Percentiles rank a stretch among this genome's conserved stretches.
phyloP scores from a whole-genome alignment of 2,329 filamentous ascomycete genomes.

The Xylariaceae sp. region DNA sequence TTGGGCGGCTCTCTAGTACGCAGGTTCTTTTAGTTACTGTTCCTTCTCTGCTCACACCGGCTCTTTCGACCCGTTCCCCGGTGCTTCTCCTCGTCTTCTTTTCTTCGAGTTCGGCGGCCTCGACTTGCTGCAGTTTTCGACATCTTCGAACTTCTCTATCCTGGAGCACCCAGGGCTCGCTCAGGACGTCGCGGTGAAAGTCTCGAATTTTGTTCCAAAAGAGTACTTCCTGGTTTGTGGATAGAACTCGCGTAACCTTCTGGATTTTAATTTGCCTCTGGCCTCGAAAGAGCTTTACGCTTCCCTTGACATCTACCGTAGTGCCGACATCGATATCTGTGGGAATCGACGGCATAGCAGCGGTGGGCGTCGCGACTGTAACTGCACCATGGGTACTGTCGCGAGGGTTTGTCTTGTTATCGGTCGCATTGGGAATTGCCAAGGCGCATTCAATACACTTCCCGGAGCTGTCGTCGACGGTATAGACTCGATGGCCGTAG shows the following conservation, averaged over 20 bases:
- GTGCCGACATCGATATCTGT: slow-evolving; percentile 42
- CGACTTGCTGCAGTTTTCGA: slow-evolving; percentile 40
- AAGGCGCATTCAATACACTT: slow-evolving; percentile 47
- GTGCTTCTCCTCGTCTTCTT: slow-evolving; percentile 20
- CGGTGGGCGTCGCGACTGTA: background rate
- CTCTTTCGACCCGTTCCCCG: slow-evolving; percentile 6
- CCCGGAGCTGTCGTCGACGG: slow-evolving; percentile 61
- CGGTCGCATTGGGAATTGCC: slow-evolving; percentile 20
- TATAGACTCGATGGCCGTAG: slow-evolving; percentile 43
- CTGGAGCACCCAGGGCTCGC: slow-evolving; percentile 50
- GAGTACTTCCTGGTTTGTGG: slow-evolving; percentile 51
- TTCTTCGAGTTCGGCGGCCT: slow-evolving; percentile 22
- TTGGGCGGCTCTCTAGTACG: background rate
- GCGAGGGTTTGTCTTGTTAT: background rate
- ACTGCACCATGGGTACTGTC: background rate
- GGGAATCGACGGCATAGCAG: slow-evolving; percentile 7
- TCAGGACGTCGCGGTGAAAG: slow-evolving; percentile 48
- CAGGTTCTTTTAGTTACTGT: background rate
- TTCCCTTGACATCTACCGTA: slow-evolving; percentile 54
- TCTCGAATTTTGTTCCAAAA: slow-evolving; percentile 52
- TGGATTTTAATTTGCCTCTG: slow-evolving; percentile 48
- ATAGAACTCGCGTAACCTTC: slow-evolving; percentile 42
- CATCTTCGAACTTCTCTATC: slow-evolving; percentile 45
- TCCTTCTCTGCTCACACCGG: background rate
- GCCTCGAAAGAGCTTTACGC: slow-evolving; percentile 42